Evolutionary conservation across 495 filamentous ascomycete genomes (phyloP).

Genomic region (Lasiosphaeria hispida): DNA sequence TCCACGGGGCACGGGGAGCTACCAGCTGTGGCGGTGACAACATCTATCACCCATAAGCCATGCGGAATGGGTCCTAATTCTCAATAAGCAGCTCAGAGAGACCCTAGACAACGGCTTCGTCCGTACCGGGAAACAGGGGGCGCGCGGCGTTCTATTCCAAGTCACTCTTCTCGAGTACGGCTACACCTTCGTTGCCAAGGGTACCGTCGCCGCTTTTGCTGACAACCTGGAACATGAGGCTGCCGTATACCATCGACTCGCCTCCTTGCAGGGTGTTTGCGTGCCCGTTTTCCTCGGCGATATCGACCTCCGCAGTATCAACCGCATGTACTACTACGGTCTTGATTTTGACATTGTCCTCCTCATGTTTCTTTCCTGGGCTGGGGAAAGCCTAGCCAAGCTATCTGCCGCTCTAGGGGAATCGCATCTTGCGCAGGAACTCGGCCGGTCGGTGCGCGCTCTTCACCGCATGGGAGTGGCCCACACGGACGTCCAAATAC

Average conservation of each 20-base stretch:
- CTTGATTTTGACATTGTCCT: conserved; percentile 42
- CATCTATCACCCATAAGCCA: conserved; percentile 14
- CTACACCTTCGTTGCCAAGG: conserved; percentile 51
- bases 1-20: conserved; percentile 29
- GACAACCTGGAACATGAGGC: conserved; percentile 41
- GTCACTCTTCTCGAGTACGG: conserved; percentile 38
- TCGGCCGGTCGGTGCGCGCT: conserved; percentile 20
- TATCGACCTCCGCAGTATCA: conserved; percentile 36
- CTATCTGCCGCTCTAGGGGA: neutral
- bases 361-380: conserved; percentile 49
- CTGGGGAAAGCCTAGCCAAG: neutral
- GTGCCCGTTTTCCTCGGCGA: conserved; percentile 45
- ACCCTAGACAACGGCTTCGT: conserved; percentile 25
- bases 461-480: conserved; percentile 21
- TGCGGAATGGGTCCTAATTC: conserved; percentile 15
- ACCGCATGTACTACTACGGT: conserved; percentile 36
- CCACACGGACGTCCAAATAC: conserved; percentile 20
- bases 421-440: too few relatives aligned
- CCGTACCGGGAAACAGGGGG: conserved; percentile 17
- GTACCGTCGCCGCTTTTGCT: conserved; percentile 34
- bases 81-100: conserved; percentile 21
- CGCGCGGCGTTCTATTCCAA: conserved; percentile 39
- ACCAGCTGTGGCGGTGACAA: conserved; percentile 9
- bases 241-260: conserved; percentile 39
- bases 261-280: conserved; percentile 34